A percentile compares a stretch with the other conserved stretches of the same genome.
These are phyloP conservation scores for Tylopilus felleus DNA, from an alignment of 768 basidiomycete species.

Conservation along the genomic window DNA sequence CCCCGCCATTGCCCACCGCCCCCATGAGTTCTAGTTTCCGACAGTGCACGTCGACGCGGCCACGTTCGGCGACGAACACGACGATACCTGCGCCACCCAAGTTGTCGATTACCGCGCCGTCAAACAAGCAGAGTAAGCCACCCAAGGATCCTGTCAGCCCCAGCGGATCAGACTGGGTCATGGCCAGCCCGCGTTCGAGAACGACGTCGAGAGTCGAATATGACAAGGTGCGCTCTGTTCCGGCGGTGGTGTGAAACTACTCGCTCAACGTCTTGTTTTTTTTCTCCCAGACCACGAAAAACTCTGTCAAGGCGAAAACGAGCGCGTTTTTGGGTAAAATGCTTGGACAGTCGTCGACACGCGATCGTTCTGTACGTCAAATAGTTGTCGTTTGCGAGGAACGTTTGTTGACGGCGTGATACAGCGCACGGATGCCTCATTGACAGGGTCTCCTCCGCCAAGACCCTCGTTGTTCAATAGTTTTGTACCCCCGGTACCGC, in stretches of 20 bases:
- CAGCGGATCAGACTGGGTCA: conserved; percentile 44
- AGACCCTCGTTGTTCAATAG: conserved; percentile 35
- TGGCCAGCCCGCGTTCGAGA: conserved; percentile 43
- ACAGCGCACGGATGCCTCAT: conserved; percentile 56
- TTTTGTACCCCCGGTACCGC: conserved; percentile 41
- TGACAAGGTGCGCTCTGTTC: conserved; percentile 42
- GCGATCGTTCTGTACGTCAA: conserved; percentile 64
- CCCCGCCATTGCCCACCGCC: conserved; percentile 43
- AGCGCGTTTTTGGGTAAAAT: conserved; percentile 79
- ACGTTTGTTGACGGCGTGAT: conserved; percentile 14
- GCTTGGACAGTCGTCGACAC: conserved; percentile 59
- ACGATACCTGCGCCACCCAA: conserved; percentile 30
- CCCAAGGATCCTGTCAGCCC: conserved; percentile 33
- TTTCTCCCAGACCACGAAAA: conserved; percentile 38
- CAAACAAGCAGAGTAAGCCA: conserved; percentile 22
- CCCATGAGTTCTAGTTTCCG: conserved; percentile 21
- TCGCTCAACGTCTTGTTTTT: not conserved
- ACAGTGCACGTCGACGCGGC: conserved; percentile 32
- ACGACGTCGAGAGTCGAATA: conserved; percentile 42
- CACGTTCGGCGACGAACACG: conserved; percentile 43
- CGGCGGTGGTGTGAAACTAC: not conserved
- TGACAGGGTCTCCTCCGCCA: conserved; percentile 23
- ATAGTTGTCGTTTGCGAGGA: not conserved
- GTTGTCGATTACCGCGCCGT: conserved; percentile 34
- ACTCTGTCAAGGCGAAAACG: conserved; percentile 74